These are phyloP conservation scores for Citrullus colocynthis DNA, from an alignment of 306 rosid species.

Conservation along the genomic window DNA sequence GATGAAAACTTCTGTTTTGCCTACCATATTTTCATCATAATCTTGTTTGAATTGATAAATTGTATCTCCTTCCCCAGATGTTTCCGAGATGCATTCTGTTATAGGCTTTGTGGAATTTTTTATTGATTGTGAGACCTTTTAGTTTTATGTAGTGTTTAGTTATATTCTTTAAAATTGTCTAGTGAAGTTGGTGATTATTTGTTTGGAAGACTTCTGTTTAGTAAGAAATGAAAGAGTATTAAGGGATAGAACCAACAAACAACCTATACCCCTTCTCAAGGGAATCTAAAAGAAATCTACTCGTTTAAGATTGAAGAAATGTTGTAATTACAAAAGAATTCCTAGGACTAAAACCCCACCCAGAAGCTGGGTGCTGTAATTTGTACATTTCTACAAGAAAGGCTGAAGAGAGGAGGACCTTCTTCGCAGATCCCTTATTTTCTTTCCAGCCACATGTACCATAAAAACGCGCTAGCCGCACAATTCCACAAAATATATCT, in stretches of 20 bases:
- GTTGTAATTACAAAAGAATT: background rate
- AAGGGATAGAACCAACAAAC: background rate
- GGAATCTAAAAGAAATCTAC: background rate
- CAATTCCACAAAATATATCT: too few species aligned
- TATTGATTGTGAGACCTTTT: background rate
- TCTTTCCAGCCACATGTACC: too few species aligned
- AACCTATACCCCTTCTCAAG: background rate
- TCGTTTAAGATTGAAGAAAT: background rate
- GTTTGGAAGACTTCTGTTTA: background rate
- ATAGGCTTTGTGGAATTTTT: background rate
- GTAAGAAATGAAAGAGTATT: background rate
- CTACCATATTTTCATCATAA: background rate
- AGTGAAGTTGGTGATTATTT: background rate
- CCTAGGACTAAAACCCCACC: background rate
- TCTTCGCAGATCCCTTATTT: too few species aligned
- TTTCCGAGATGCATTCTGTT: background rate
- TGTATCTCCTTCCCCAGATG: background rate
- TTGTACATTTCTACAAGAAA: too few species aligned
- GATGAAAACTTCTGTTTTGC: background rate
- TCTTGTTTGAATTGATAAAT: background rate
- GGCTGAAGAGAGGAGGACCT: too few species aligned
- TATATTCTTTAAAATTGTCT: background rate
- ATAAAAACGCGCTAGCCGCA: too few species aligned
- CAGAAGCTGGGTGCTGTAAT: too few species aligned
- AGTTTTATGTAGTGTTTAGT: background rate